Evolutionary conservation across 345 rosid species (phyloP).

Genomic region (Barbarea vulgaris): DNA sequence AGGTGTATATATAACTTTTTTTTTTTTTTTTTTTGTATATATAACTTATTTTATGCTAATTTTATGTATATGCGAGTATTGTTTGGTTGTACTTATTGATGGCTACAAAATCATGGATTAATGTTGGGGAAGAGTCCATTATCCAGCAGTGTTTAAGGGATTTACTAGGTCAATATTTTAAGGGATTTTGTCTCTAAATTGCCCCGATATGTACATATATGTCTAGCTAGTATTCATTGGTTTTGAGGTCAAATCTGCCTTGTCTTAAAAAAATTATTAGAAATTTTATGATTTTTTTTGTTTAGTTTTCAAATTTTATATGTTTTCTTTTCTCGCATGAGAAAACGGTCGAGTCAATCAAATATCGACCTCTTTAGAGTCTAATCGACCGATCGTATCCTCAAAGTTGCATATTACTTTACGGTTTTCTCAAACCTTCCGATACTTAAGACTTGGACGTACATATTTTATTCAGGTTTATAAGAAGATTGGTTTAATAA

Average conservation of each 20-base stretch:
- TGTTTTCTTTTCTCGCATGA: slow-evolving; percentile 32
- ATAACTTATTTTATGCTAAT: too few relatives aligned
- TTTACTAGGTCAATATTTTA: slow-evolving; percentile 4
- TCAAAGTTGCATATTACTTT: slow-evolving; percentile 24
- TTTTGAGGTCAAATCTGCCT: background rate
- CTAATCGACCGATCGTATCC: slow-evolving; percentile 7
- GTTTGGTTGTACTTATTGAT: background rate
- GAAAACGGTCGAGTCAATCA: slow-evolving; percentile 30
- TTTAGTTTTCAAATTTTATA: background rate
- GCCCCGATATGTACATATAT: background rate
- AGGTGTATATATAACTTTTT: too few relatives aligned
- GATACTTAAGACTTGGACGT: background rate
- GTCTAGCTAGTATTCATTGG: background rate
- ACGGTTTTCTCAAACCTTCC: slow-evolving; percentile 26
- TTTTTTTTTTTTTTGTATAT: too few relatives aligned
- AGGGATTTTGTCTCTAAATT: slow-evolving; percentile 21
- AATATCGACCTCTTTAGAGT: slow-evolving; percentile 11
- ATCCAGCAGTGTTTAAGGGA: background rate
- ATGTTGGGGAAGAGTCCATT: background rate
- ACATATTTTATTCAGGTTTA: slow-evolving; percentile 1
- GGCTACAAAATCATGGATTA: background rate
- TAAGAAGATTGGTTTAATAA: background rate
- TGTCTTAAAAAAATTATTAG: background rate
- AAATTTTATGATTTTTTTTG: background rate
- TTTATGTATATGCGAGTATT: background rate